phyloP scores from a whole-genome alignment of 495 filamentous ascomycete species.

The Melanomma pulvis-pyrius region DNA sequence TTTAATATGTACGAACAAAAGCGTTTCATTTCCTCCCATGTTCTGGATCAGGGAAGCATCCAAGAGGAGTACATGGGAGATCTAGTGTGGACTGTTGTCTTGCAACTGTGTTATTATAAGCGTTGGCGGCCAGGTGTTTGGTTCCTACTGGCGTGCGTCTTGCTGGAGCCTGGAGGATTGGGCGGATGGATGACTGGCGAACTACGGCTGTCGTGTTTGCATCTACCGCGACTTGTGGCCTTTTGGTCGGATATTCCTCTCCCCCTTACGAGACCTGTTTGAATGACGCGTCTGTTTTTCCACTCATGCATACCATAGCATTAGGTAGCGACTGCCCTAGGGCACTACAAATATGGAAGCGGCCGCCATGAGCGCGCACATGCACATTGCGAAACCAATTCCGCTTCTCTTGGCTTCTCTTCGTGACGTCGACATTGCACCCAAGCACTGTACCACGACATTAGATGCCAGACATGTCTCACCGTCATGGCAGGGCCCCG shows the following conservation, averaged over 20 bases:
- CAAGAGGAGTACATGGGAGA: constrained; percentile 2
- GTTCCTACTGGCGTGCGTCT: constrained; percentile 12
- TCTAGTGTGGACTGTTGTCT: background rate
- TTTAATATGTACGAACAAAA: constrained; percentile 16
- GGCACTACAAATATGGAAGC: constrained; percentile 21
- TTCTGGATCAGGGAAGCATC: constrained; percentile 1
- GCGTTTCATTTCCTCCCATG: background rate
- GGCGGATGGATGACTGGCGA: constrained; percentile 1
- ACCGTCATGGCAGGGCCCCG: background rate
- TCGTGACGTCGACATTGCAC: background rate
- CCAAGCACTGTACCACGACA: background rate
- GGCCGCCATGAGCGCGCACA: constrained; percentile 2
- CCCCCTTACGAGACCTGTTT: constrained; percentile 10
- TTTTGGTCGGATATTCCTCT: constrained; percentile 16
- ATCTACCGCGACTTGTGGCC: constrained; percentile 17
- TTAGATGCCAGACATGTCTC: constrained; percentile 4
- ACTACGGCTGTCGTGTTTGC: constrained; percentile 8
- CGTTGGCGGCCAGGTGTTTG: constrained; percentile 22
- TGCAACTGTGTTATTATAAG: constrained; percentile 21
- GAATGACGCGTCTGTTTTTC: constrained; percentile 17
- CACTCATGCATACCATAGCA: constrained; percentile 17
- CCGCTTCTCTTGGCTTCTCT: background rate
- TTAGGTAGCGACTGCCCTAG: constrained; percentile 22
- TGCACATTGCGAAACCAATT: background rate
- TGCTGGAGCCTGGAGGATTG: constrained; percentile 17